Evolutionary conservation across 2,329 filamentous ascomycete genomes (phyloP).

Genomic region (Claviceps maximensis): DNA sequence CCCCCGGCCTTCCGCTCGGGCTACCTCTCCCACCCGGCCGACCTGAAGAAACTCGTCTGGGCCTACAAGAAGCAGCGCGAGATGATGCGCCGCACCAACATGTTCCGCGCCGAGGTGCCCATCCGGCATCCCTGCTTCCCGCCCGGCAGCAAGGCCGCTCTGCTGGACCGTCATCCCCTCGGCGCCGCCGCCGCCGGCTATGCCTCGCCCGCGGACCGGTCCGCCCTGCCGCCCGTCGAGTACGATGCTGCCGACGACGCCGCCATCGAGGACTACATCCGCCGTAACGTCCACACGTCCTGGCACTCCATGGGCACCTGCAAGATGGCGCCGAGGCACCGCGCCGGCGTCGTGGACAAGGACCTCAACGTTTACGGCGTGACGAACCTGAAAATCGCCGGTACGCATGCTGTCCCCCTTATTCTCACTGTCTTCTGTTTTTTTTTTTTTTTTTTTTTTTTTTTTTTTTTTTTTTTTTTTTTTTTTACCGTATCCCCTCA

Average conservation of each 20-base stretch:
- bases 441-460: too few relatives aligned
- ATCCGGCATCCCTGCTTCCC: constrained; percentile 30
- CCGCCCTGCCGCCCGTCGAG: constrained; percentile 18
- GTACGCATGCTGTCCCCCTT: too few relatives aligned
- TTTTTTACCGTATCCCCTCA: too few relatives aligned
- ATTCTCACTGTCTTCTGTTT: too few relatives aligned
- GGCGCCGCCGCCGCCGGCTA: constrained; percentile 5
- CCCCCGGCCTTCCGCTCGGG: constrained; percentile 42
- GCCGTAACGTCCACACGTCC: constrained; percentile 24
- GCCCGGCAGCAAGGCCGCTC: constrained; percentile 23
- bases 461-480: too few relatives aligned
- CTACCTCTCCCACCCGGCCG: constrained; percentile 32
- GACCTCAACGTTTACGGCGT: constrained; percentile 30
- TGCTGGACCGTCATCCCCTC: constrained; percentile 14
- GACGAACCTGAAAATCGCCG: constrained; percentile 30
- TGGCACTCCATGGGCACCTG: constrained; percentile 39
- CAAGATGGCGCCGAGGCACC: constrained; percentile 32
- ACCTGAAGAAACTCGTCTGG: constrained; percentile 46
- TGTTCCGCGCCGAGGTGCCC: constrained; percentile 33
- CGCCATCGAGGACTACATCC: constrained; percentile 29
- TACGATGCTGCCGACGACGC: constrained; percentile 36
- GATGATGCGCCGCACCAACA: constrained; percentile 39
- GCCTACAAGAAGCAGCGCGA: constrained; percentile 51
- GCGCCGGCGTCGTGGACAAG: constrained; percentile 31
- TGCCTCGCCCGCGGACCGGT: constrained; percentile 16